phyloP scores from a whole-genome alignment of 2,329 filamentous ascomycete genomes.

The Gaeumannomyces sp. region DNA sequence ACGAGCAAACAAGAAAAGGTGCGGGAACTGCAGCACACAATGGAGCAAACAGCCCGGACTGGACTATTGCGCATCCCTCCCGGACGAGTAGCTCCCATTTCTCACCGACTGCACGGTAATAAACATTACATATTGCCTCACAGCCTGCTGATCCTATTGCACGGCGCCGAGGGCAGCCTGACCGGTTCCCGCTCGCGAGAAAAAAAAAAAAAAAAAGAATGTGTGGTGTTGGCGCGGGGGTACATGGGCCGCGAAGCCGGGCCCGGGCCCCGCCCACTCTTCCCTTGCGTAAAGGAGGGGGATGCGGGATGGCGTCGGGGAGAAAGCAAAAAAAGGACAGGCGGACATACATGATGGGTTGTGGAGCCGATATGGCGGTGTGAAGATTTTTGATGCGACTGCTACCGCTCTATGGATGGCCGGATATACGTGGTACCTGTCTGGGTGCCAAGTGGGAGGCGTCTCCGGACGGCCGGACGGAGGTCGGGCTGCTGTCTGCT shows the following conservation, averaged over 20 bases:
- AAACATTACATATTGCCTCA: constrained; percentile 1
- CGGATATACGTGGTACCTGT: neutral
- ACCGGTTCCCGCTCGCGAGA: neutral
- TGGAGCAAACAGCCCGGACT: neutral
- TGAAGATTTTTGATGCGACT: neutral
- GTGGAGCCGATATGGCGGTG: neutral
- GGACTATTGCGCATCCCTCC: too few relatives aligned
- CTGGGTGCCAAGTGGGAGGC: too few relatives aligned
- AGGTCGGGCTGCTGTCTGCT: too few relatives aligned
- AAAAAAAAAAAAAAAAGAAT: too few relatives aligned
- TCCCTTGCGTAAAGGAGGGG: neutral
- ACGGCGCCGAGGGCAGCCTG: neutral
- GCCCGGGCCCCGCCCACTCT: neutral
- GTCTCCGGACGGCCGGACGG: too few relatives aligned
- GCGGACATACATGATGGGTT: neutral
- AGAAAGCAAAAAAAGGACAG: neutral
- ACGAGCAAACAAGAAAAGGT: too few relatives aligned
- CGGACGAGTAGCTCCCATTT: too few relatives aligned
- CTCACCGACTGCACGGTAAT: neutral
- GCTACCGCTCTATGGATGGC: neutral
- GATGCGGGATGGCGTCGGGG: neutral
- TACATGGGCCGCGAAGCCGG: neutral
- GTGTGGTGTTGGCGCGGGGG: neutral
- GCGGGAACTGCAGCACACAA: neutral
- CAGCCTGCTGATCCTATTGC: neutral